Percentiles rank a stretch among this genome's conserved stretches.
phyloP scores from a whole-genome alignment of 1,139 yeast species.

The Arxiozyma slooffiae region DNA sequence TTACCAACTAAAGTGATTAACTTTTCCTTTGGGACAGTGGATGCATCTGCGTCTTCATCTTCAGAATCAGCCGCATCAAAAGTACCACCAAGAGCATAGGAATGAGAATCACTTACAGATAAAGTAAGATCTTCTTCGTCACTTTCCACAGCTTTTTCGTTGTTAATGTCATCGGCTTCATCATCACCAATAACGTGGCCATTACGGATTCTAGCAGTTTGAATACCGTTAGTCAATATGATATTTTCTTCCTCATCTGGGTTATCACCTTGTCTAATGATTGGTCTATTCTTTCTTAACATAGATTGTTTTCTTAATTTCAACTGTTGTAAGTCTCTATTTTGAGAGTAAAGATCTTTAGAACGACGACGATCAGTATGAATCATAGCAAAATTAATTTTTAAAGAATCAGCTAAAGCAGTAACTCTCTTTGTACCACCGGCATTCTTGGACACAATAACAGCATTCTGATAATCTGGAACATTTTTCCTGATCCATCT shows the following conservation, averaged over 20 bases:
- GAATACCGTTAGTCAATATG: conserved; percentile 69
- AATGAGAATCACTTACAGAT: conserved; percentile 22
- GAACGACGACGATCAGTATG: conserved; percentile 95
- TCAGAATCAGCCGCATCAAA: conserved; percentile 75
- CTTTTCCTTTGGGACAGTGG: conserved; percentile 62
- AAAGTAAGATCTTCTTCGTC: conserved; percentile 28
- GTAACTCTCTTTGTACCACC: conserved; percentile 98
- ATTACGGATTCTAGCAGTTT: conserved; percentile 89
- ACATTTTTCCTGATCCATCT: conserved; percentile 92
- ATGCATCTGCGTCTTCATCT: conserved; percentile 70
- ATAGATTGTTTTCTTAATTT: conserved; percentile 34
- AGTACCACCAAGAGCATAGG: conserved; percentile 67
- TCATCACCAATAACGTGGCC: conserved; percentile 97
- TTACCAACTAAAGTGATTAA: conserved; percentile 94
- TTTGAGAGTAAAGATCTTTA: conserved; percentile 51
- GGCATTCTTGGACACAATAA: conserved; percentile 89
- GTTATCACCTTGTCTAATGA: conserved; percentile 36
- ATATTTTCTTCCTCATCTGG: conserved; percentile 59
- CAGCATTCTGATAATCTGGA: conserved; percentile 70
- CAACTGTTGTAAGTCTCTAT: conserved; percentile 28
- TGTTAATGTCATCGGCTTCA: conserved; percentile 76
- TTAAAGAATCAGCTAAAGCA: conserved; percentile 87
- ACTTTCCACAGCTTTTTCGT: conserved; percentile 31
- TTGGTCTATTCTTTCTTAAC: conserved; percentile 30
- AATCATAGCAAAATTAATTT: conserved; percentile 96